Percentiles rank a stretch among this genome's conserved stretches.
Conservation (phyloP, 2,329 filamentous ascomycete genomes). For the Cercospora canescens region DNA sequence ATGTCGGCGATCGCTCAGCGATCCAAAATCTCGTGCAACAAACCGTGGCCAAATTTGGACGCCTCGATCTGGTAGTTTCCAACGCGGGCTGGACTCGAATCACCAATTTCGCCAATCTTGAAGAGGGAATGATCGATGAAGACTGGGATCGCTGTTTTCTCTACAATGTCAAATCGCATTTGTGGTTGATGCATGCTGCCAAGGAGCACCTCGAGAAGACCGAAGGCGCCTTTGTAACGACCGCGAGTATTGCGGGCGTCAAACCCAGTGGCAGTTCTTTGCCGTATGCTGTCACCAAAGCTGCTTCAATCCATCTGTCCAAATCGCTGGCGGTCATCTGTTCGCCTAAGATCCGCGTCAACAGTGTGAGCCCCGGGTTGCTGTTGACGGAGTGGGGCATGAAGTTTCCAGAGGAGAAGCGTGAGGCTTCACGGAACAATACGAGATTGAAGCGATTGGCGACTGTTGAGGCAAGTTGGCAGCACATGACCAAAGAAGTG, state of each 20-base stretch:
- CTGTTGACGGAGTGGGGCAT: slow-evolving; percentile 49
- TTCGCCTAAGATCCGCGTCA: slow-evolving; percentile 59
- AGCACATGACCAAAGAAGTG: not conserved
- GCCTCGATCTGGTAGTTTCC: slow-evolving; percentile 44
- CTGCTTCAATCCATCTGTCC: slow-evolving; percentile 53
- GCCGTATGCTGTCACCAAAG: slow-evolving; percentile 40
- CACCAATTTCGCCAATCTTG: slow-evolving; percentile 38
- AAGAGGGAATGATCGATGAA: slow-evolving; percentile 39
- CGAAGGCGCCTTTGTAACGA: slow-evolving; percentile 64
- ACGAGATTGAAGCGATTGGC: slow-evolving; percentile 54
- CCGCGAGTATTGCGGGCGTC: slow-evolving; percentile 64
- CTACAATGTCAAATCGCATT: slow-evolving; percentile 64
- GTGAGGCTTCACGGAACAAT: slow-evolving; percentile 43
- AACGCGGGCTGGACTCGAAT: slow-evolving; percentile 39
- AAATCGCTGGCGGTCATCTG: slow-evolving; percentile 56
- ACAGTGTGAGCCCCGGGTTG: slow-evolving; percentile 58
- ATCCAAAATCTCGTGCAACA: slow-evolving; percentile 38
- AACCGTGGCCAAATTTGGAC: slow-evolving; percentile 36
- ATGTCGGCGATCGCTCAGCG: slow-evolving; percentile 28
- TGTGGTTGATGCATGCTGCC: slow-evolving; percentile 60
- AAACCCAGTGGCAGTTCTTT: slow-evolving; percentile 63
- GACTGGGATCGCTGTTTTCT: slow-evolving; percentile 44
- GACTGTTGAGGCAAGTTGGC: slow-evolving; percentile 49
- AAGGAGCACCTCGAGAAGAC: slow-evolving; percentile 56
- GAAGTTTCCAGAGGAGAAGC: slow-evolving; percentile 48